phyloP scores from a whole-genome alignment of 768 basidiomycete genomes.

The Suillus plorans region DNA sequence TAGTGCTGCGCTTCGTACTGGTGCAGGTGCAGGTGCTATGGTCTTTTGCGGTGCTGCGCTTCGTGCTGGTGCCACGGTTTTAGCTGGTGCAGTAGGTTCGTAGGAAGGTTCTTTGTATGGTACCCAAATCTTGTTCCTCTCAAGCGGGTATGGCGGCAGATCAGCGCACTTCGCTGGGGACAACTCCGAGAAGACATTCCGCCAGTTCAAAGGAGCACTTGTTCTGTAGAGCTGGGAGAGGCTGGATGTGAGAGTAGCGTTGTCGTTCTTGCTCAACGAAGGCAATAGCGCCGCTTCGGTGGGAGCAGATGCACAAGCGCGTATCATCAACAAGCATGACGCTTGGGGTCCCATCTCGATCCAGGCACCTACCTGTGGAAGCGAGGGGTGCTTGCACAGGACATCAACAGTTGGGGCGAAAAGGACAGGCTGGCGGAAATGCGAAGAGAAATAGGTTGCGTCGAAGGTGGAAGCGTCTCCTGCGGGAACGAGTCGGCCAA shows the following conservation, averaged over 20 bases:
- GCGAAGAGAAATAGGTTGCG: conserved; percentile 53
- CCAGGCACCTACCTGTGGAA: conserved; percentile 44
- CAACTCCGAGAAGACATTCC: conserved; percentile 49
- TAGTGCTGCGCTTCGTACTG: background rate
- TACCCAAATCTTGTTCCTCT: conserved; percentile 56
- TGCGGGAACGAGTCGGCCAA: conserved; percentile 50
- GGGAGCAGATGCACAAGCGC: conserved; percentile 25
- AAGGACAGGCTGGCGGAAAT: conserved; percentile 57
- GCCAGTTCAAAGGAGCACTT: conserved; percentile 49
- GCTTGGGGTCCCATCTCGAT: conserved; percentile 21
- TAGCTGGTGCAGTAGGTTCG: background rate
- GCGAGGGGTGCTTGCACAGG: conserved; percentile 30
- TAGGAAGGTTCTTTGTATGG: conserved; percentile 35
- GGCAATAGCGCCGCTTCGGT: conserved; percentile 42
- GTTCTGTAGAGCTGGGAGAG: conserved; percentile 51
- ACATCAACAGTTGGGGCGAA: conserved; percentile 53
- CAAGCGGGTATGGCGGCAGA: conserved; percentile 66
- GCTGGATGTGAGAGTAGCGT: conserved; percentile 43
- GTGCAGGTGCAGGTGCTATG: background rate
- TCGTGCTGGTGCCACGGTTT: background rate
- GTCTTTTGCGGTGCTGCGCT: background rate
- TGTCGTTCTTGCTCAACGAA: conserved; percentile 47
- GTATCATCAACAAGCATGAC: conserved; percentile 56
- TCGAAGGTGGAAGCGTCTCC: conserved; percentile 51
- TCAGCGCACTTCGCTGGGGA: conserved; percentile 41